Evolutionary conservation across 2,329 filamentous ascomycete genomes (phyloP), one percentile per base, ranked within the genome.

Genomic region (Hypoxylon sp.): DNA sequence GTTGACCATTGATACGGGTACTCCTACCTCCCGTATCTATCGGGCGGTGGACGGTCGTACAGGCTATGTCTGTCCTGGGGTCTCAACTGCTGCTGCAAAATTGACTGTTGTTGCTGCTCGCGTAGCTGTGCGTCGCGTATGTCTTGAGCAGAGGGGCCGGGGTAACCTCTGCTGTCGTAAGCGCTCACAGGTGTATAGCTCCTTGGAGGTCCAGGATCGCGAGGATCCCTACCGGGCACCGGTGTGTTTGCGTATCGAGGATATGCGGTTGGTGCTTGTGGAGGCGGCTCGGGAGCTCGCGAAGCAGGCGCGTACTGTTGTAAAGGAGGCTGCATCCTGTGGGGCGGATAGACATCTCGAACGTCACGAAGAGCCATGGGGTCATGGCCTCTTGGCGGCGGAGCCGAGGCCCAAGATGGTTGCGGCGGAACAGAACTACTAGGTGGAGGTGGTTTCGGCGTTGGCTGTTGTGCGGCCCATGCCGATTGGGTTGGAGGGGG

Each of bases 151-250:
- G 76, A 76, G n/a, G 75, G 77, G 2, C 77, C 76, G 10, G 78
- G 78, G 56, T 82, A 83, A 5, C 79, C 80, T 14, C 83, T 78
- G 5, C 63, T 67, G 28, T 85, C 83, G 59, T 84, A 85, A 1
- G 75, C 71, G 3, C 72, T 70, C 10, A 79, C 80, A 2, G 84
- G 83, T 1, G 84, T 85, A 71, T 83, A 85, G 71, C 82, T 84
- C 19, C 84, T 80, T 0, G 77, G 77, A 1, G 80, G 80, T 17
- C 80, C 78, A 9, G 84, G 80, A 64, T 85, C 83, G 46, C 83
- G 80, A 50, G 80, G 78, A 30, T 79, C 79, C 10, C 75, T 78
- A 4, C 73, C 73, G 3, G 82, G 81, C 1, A 76, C 80, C 1
- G 84, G 80, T 2, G 83, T 82, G 13, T 78, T 81, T 7, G 80